Conservation (phyloP, 2,329 filamentous ascomycete genomes). For the Cladosporium cucumerinum region DNA sequence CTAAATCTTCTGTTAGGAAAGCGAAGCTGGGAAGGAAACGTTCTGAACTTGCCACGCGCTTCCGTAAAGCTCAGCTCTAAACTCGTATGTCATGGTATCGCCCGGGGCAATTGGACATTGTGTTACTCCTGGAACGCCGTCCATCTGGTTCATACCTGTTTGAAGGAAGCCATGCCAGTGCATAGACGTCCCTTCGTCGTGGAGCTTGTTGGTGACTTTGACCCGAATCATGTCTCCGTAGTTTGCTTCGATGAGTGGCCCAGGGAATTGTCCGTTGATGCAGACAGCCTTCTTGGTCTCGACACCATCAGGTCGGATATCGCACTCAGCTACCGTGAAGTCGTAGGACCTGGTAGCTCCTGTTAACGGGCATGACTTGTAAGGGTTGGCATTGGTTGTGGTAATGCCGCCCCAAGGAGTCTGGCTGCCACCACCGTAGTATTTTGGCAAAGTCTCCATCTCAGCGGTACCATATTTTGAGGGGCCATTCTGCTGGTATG, state of each 20-base stretch:
- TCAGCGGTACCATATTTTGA: neutral
- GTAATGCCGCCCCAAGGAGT: neutral
- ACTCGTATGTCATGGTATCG: slow-evolving; percentile 37
- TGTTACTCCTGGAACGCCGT: slow-evolving; percentile 45
- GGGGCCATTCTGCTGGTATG: neutral
- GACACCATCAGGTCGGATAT: slow-evolving; percentile 32
- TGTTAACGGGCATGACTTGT: neutral
- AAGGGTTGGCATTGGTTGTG: neutral
- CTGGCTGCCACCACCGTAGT: neutral
- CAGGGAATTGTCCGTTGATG: slow-evolving; percentile 34
- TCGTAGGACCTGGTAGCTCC: slow-evolving; percentile 6
- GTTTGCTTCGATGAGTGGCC: slow-evolving; percentile 35
- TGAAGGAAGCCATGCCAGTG: slow-evolving; percentile 49
- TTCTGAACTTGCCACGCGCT: slow-evolving; percentile 32
- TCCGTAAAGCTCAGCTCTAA: slow-evolving; percentile 41
- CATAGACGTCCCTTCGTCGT: slow-evolving; percentile 45
- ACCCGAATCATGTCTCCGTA: slow-evolving; percentile 36
- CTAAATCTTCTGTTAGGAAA: neutral
- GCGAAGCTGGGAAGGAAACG: neutral
- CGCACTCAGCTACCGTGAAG: slow-evolving; percentile 8
- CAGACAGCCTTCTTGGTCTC: slow-evolving; percentile 19
- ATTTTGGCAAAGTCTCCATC: neutral
- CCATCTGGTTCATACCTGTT: slow-evolving; percentile 52
- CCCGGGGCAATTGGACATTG: slow-evolving; percentile 34
- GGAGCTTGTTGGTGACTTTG: slow-evolving; percentile 36